Percentiles rank a stretch among this genome's conserved stretches.
Evolutionary conservation across 2,329 filamentous ascomycete genomes (phyloP).

Genomic region (Alternaria novae-zelandiae): DNA sequence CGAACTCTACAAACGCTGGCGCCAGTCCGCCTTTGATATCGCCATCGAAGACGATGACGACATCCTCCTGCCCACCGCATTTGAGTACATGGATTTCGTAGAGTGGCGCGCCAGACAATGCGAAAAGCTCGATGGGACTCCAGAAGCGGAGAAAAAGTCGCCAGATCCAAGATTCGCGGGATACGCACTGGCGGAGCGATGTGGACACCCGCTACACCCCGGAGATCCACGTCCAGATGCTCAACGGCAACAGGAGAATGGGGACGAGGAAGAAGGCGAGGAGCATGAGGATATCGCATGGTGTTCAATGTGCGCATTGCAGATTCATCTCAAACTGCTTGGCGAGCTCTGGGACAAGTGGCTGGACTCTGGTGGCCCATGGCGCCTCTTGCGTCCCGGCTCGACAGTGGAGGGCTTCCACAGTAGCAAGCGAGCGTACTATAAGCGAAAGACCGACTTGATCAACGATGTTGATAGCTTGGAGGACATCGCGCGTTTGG

Average conservation of each 20-base stretch:
- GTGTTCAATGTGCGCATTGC: conserved; percentile 16
- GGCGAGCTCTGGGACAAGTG: conserved; percentile 5
- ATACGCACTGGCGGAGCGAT: not conserved
- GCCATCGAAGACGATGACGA: not conserved
- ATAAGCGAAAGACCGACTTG: conserved; percentile 3
- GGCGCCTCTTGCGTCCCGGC: conserved; percentile 3
- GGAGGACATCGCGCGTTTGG: conserved; percentile 1
- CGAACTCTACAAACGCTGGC: conserved; percentile 1
- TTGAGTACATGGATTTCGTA: conserved; percentile 11
- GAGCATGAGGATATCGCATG: not conserved
- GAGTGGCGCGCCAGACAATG: conserved; percentile 6
- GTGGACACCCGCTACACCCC: conserved; percentile 9
- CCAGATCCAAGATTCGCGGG: not conserved
- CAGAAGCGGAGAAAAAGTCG: not conserved
- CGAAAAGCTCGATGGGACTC: not conserved
- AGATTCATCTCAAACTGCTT: conserved; percentile 12
- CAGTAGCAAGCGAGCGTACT: conserved; percentile 1
- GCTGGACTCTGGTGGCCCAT: conserved; percentile 14
- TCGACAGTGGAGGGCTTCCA: not conserved
- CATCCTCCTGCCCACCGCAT: conserved; percentile 5
- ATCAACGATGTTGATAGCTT: conserved; percentile 7
- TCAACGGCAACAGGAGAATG: not conserved
- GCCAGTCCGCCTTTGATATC: not conserved
- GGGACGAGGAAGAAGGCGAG: not conserved
- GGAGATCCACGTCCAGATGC: not conserved